Evolutionary conservation across 2,329 filamentous ascomycete species (phyloP).

Genomic region (Epichloe uncinata): DNA sequence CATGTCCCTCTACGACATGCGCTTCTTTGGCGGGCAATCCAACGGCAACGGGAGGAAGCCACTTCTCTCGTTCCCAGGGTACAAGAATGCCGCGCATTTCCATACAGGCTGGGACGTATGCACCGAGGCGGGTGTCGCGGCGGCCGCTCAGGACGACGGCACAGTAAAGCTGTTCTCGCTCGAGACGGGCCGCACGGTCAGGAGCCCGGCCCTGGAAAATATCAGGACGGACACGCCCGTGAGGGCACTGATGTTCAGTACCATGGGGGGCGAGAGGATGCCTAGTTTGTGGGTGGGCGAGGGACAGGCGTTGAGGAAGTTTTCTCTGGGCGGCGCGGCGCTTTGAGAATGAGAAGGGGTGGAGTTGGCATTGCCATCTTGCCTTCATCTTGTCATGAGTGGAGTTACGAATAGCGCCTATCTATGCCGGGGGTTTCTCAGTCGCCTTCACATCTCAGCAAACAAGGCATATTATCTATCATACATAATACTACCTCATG

Average conservation of each 20-base stretch:
- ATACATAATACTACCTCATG: too few relatives aligned
- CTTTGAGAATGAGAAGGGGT: slow-evolving; percentile 19
- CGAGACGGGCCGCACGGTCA: slow-evolving; percentile 27
- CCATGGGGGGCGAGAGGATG: slow-evolving; percentile 27
- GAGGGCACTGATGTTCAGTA: slow-evolving; percentile 31
- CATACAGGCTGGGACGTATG: slow-evolving; percentile 40
- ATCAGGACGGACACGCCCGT: slow-evolving; percentile 20
- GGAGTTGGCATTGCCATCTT: too few relatives aligned
- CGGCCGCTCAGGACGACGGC: slow-evolving; percentile 39
- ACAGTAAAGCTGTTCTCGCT: slow-evolving; percentile 37
- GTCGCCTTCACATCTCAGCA: too few relatives aligned
- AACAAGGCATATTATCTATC: too few relatives aligned
- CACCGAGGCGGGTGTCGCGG: slow-evolving; percentile 32
- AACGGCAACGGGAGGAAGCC: slow-evolving; percentile 19
- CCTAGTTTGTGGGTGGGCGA: slow-evolving; percentile 35
- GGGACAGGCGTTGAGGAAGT: slow-evolving; percentile 26
- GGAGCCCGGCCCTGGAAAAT: slow-evolving; percentile 12
- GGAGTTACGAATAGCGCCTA: too few relatives aligned
- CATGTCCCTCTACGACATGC: slow-evolving; percentile 44
- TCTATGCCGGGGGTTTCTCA: too few relatives aligned
- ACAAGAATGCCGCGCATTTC: slow-evolving; percentile 35
- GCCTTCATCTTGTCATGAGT: too few relatives aligned
- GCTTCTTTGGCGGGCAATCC: slow-evolving; percentile 21
- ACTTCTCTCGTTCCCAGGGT: slow-evolving; percentile 34
- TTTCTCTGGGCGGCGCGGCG: slow-evolving; percentile 25